Base-by-base conservation (phyloP, 1,284 basidiomycete genomes). In the Sphagnurus paluster region DNA sequence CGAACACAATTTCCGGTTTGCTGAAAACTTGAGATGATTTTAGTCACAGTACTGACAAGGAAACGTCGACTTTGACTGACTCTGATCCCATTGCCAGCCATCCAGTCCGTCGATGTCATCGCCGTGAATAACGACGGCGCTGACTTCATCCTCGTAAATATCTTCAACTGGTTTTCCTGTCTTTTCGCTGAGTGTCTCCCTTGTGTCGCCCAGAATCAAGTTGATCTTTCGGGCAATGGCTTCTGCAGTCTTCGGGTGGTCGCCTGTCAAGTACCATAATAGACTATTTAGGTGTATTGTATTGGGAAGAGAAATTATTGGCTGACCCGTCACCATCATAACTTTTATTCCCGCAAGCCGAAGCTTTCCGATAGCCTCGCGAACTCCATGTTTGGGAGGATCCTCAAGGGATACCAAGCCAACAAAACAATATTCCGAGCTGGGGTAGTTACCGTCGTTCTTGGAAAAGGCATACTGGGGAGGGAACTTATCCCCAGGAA, bases 191-290 rank as follows among this genome's bases (percentile, higher is more conserved):
- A 84, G 66, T 5, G 77, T 79, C 50, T 83, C 79, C 49, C 76
- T 75, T 3, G 82, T 84, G 47, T 84, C 81, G 2, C 82, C 77
- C 24, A 82, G 61, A 41, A 84, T 79, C 45, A 76, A 64, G 55
- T 84, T 84, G 58, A 85, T 83, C 66, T 84, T 83, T 49, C 81
- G 72, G 5, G 82, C 82, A 50, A 85, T 84, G 4, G 83, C 82
- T 59, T 82, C 80, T 0, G 82, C 82, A 0, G 83, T 85, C 63
- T 83, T 82, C 1, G 82, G 81, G 58, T 84, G 81, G 57, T 84
- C 82, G 47, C 80, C 77, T 77, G n/a, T n/a, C n/a, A n/a, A n/a
- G n/a, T n/a, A n/a, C n/a, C n/a, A n/a, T n/a, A n/a, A n/a, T n/a
- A 49, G 2, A 29, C 4, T n/a, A 37, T 34, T 3, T 17, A 36